Evolutionary conservation across 495 filamentous ascomycete genomes (phyloP).

Genomic region (Cryomyces minteri): DNA sequence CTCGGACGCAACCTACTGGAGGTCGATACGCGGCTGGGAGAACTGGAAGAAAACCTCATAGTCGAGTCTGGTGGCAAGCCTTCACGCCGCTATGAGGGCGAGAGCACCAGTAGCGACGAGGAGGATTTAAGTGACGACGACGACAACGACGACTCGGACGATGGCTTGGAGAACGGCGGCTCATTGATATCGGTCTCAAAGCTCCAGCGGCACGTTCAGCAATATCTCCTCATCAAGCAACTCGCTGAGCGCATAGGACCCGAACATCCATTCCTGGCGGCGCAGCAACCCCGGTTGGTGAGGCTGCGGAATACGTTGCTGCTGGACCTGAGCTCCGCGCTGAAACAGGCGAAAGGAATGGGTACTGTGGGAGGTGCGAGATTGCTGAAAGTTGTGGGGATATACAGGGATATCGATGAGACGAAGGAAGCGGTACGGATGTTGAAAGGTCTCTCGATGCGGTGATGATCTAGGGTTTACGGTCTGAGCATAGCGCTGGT

Average conservation of each 20-base stretch:
- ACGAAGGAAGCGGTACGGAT: conserved; percentile 41
- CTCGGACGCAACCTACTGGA: conserved; percentile 29
- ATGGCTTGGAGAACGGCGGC: conserved; percentile 3
- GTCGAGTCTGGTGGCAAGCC: conserved; percentile 24
- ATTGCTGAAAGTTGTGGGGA: conserved; percentile 47
- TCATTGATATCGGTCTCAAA: conserved; percentile 25
- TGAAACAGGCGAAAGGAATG: conserved; percentile 48
- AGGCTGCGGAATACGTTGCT: conserved; percentile 60
- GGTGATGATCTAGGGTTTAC: background rate
- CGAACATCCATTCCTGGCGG: conserved; percentile 46
- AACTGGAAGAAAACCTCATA: conserved; percentile 58
- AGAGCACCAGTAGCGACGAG: conserved; percentile 22
- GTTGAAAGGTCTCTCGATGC: conserved; percentile 44
- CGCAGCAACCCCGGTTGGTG: conserved; percentile 35
- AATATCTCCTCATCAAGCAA: conserved; percentile 36
- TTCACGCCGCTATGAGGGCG: conserved; percentile 19
- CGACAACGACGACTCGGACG: conserved; percentile 15
- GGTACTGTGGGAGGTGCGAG: conserved; percentile 34
- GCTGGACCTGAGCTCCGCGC: conserved; percentile 60
- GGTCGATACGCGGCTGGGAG: conserved; percentile 30
- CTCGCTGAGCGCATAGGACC: conserved; percentile 31
- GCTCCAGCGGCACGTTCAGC: conserved; percentile 36
- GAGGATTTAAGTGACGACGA: conserved; percentile 16
- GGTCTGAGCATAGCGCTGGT: no score
- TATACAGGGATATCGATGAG: conserved; percentile 67